Base-by-base conservation (phyloP, 805 yeast genomes). In the Vanderwaltozyma verrucispora region DNA sequence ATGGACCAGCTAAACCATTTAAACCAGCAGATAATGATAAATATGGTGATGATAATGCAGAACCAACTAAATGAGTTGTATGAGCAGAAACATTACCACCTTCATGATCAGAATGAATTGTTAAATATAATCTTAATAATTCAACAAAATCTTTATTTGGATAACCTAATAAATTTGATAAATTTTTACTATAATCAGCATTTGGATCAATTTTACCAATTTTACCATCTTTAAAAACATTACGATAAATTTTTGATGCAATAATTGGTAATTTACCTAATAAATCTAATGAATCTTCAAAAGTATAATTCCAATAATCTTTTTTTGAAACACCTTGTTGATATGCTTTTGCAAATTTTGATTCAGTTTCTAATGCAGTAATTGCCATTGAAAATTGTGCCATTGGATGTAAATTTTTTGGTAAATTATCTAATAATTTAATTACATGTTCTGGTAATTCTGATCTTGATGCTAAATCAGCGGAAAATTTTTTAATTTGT, bases 81-180 rank as follows among this genome's bases (percentile, higher is more conserved):
- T 81, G 92, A 34, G 92, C 92, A 45, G 86, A 77, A 43, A 81
- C 92, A 59, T 81, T 81, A 63, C 92, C 92, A 67, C 92, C 94
- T 69, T 82, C 94, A 68, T 82, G 94, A 61, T 82, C 94, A 39
- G 86, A 74, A 69, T 82, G 94, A 58, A 82, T 77, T 44, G 89
- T 76, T 56, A 81, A 63, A 71, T 82, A 82, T 49, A 83, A 68
- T 67, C 94, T 77, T 77, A 82, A 75, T 53, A 83, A 71, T 62
- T 82, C 88, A 41, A 76, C 72, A 58, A 82, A 82, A 59, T 80
- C 86, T 49, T 69, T 68, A 65, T 77, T 74, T 41, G 80, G 44
- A 67, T 68, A 69, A 50, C 76, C 74, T 42, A 77, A 63, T 40
- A 75, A 62, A 50, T 64, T 67, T 47, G 84, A 79, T 58, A 74